Evolutionary conservation across 768 basidiomycete genomes (phyloP).

Genomic region (Cyclocybe aegerita): DNA sequence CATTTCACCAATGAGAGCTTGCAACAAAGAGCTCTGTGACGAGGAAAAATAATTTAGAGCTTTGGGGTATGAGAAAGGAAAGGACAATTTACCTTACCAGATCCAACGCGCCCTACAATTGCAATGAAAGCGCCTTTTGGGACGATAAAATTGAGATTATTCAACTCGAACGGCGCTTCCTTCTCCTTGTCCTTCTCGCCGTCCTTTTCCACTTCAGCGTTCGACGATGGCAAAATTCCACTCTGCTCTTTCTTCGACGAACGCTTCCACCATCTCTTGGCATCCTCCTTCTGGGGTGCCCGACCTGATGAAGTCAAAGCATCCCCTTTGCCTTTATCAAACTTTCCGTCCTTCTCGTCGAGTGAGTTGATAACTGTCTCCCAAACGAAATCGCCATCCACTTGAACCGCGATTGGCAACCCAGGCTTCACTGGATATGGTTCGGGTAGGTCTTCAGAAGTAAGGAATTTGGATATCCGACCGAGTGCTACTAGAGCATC

Average conservation of each 20-base stretch:
- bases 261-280: constrained; percentile 5
- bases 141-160: constrained; percentile 43
- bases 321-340: neutral
- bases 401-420: constrained; percentile 38
- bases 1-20: constrained; percentile 69
- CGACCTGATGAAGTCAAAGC: too few relatives aligned
- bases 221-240: neutral
- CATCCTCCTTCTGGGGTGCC: neutral
- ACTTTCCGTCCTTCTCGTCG: constrained; percentile 13
- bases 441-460: constrained; percentile 54
- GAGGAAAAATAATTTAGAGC: neutral
- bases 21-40: constrained; percentile 52
- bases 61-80: neutral
- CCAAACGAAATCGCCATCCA: constrained; percentile 55
- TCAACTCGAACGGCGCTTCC: constrained; percentile 53
- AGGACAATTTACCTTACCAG: constrained; percentile 53
- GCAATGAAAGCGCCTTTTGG: constrained; percentile 63
- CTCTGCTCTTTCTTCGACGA: neutral
- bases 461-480: constrained; percentile 50
- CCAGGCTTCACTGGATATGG: constrained; percentile 42
- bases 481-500: constrained; percentile 52
- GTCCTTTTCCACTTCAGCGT: constrained; percentile 3
- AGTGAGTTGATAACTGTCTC: constrained; percentile 33
- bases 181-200: constrained; percentile 18
- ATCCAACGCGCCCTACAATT: constrained; percentile 72